A percentile compares a stretch with the other conserved stretches of the same genome.
These are phyloP conservation scores for Rhamnella rubrinervis DNA, from an alignment of 331 rosid genomes.

Conservation along the genomic window DNA sequence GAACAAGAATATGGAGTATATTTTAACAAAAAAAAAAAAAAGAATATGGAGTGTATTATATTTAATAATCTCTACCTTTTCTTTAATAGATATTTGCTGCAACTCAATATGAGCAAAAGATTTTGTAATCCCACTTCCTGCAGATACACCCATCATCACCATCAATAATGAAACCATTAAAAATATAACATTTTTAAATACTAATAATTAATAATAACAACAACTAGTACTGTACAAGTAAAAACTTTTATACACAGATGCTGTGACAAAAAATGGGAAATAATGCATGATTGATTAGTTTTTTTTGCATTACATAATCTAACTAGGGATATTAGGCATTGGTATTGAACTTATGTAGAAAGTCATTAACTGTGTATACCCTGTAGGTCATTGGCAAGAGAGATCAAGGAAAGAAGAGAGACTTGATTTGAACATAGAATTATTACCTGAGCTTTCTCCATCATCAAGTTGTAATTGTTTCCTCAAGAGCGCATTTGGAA, in stretches of 20 bases:
- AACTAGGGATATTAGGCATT: no score
- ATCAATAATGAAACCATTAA: not conserved
- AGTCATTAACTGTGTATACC: not conserved
- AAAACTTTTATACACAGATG: not conserved
- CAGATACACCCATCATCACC: conserved; percentile 20
- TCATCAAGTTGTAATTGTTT: not conserved
- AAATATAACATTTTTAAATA: not conserved
- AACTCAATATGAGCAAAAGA: conserved; percentile 31
- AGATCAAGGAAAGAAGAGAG: not conserved
- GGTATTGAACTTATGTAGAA: no score
- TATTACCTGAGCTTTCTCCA: conserved; percentile 13
- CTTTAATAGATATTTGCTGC: conserved; percentile 22
- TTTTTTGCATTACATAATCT: no score
- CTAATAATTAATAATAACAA: not conserved
- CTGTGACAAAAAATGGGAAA: no score
- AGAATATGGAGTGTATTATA: not conserved
- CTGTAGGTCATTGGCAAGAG: no score
- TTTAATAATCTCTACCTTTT: conserved; percentile 41
- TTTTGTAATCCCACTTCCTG: conserved; percentile 32
- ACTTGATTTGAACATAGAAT: not conserved
- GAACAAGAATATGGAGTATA: not conserved
- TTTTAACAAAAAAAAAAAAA: no score
- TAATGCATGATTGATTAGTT: no score
- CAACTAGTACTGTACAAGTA: not conserved
- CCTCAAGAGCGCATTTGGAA: not conserved